These are phyloP conservation scores for Sporothrix euskadiensis DNA, from an alignment of 2,329 filamentous ascomycete species.

Conservation along the genomic window DNA sequence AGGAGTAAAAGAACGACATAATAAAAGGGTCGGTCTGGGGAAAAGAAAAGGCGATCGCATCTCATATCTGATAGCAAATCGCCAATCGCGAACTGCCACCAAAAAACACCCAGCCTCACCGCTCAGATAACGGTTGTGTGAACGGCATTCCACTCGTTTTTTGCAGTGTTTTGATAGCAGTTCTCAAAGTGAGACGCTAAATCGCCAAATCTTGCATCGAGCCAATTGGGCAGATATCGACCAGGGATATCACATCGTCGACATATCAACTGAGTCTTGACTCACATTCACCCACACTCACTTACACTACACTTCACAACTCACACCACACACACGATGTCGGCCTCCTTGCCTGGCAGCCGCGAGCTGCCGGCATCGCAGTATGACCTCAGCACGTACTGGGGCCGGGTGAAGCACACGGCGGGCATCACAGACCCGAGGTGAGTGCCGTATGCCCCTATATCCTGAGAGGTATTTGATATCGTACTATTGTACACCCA, in stretches of 20 bases:
- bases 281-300: conserved; percentile 1
- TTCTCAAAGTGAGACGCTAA: background rate
- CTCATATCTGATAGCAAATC: conserved; percentile 14
- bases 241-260: background rate
- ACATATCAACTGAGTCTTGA: background rate
- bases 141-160: background rate
- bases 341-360: conserved; percentile 63
- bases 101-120: conserved; percentile 10
- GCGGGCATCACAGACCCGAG: conserved; percentile 91
- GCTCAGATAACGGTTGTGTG: conserved; percentile 5
- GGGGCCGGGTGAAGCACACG: conserved; percentile 88
- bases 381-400: conserved; percentile 91
- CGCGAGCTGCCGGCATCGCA: conserved; percentile 88
- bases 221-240: conserved; percentile 1
- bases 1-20: background rate
- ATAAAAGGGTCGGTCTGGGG: background rate
- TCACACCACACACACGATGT: conserved; percentile 50
- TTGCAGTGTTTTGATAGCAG: background rate
- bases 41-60: background rate
- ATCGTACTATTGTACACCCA: background rate
- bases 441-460: conserved; percentile 55
- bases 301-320: background rate
- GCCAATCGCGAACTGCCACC: background rate
- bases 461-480: background rate
- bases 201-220: background rate